Percentiles rank a stretch among this genome's conserved stretches.
These are phyloP conservation scores for Lentinula novae-zelandiae DNA, from an alignment of 1,284 basidiomycete genomes.

Conservation along the genomic window DNA sequence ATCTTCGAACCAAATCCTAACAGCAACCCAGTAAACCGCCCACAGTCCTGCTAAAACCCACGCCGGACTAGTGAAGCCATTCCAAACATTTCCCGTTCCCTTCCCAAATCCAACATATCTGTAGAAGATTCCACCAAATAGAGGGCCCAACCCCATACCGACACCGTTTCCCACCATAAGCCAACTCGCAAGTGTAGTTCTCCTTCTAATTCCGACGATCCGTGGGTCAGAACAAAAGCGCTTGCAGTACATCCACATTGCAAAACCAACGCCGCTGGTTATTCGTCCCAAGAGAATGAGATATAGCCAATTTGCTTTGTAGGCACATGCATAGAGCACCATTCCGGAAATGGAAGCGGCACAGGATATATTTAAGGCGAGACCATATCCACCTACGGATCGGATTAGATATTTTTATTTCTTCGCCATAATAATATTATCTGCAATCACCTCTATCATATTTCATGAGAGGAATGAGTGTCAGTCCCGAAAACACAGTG, in stretches of 20 bases:
- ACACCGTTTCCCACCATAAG: conserved; percentile 61
- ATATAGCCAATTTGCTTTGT: conserved; percentile 37
- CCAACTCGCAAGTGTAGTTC: conserved; percentile 62
- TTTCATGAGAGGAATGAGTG: conserved; percentile 53
- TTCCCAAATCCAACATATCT: conserved; percentile 47
- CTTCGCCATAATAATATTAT: neutral
- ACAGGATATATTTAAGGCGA: conserved; percentile 41
- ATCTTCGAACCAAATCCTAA: conserved; percentile 48
- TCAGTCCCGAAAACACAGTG: conserved; percentile 53
- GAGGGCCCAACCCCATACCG: conserved; percentile 65
- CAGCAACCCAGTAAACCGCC: conserved; percentile 47
- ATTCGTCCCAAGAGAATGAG: conserved; percentile 47
- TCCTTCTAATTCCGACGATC: conserved; percentile 56
- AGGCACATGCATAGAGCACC: conserved; percentile 39
- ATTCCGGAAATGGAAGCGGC: conserved; percentile 32
- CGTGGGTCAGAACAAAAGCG: conserved; percentile 63
- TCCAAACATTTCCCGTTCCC: conserved; percentile 36
- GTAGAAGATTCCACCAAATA: conserved; percentile 60
- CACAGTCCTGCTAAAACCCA: conserved; percentile 63
- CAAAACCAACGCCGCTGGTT: conserved; percentile 45
- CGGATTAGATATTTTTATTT: neutral
- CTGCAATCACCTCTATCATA: conserved; percentile 47
- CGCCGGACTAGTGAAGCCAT: conserved; percentile 63
- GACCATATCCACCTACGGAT: conserved; percentile 47
- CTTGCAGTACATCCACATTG: conserved; percentile 47